phyloP scores from a whole-genome alignment of 257 asterid species.

The Salvia splendens region DNA sequence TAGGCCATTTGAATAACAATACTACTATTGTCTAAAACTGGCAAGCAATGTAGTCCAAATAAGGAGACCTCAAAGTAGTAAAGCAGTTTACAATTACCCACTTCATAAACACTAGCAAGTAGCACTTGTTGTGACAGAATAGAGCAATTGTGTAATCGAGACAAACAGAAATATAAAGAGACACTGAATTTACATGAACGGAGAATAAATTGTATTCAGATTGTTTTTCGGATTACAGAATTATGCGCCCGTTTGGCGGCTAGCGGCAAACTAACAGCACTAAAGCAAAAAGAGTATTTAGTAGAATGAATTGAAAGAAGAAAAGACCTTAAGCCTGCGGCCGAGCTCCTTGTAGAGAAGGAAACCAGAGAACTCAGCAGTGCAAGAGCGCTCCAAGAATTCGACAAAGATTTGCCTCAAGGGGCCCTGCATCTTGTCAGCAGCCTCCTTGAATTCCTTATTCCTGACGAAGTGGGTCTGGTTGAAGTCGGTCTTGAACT shows the following conservation, averaged over 20 bases:
- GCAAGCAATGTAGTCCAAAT: too few species aligned
- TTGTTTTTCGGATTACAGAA: rapidly evolving
- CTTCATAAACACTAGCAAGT: too few species aligned
- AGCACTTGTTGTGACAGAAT: too few species aligned
- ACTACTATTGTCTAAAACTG: too few species aligned
- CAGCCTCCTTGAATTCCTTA: constrained; percentile 91
- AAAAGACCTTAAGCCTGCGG: constrained; percentile 74
- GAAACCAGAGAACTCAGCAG: constrained; percentile 95
- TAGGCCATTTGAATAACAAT: background rate
- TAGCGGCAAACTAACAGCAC: too few species aligned
- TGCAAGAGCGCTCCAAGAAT: constrained; percentile 91
- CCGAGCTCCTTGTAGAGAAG: constrained; percentile 95
- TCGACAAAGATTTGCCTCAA: constrained; percentile 81
- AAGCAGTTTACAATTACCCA: too few species aligned
- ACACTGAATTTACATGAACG: too few species aligned
- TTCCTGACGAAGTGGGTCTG: constrained; percentile 94
- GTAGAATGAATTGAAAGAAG: background rate
- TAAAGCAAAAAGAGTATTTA: background rate
- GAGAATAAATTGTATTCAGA: too few species aligned
- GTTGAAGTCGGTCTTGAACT: constrained; percentile 94
- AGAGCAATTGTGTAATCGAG: too few species aligned
- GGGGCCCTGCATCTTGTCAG: constrained; percentile 80
- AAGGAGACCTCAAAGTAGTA: too few species aligned
- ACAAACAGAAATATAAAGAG: too few species aligned
- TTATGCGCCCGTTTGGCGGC: too few species aligned